Evolutionary conservation across 768 basidiomycete species (phyloP).

Genomic region (Auricularia cornea): DNA sequence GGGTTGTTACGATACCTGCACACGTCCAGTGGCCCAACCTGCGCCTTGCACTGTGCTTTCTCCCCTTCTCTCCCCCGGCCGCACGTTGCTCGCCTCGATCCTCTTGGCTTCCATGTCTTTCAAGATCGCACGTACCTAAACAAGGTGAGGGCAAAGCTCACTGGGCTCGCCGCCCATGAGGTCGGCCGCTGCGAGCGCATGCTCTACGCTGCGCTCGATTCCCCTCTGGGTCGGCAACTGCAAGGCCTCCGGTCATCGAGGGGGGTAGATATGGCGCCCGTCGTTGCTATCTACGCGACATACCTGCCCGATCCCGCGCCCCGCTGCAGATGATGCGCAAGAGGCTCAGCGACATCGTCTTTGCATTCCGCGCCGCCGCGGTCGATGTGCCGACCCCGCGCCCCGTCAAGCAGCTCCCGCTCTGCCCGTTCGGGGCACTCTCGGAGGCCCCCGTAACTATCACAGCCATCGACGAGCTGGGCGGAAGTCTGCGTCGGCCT

Average conservation of each 20-base stretch:
- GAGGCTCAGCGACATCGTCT: not conserved
- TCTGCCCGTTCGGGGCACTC: not conserved
- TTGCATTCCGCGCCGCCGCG: not conserved
- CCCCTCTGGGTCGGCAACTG: conserved; percentile 93
- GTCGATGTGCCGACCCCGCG: too few species aligned
- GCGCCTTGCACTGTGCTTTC: too few species aligned
- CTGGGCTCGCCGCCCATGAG: conserved; percentile 78
- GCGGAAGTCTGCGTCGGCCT: too few species aligned
- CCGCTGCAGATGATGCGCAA: not conserved
- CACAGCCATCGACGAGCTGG: not conserved
- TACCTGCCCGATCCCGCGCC: not conserved
- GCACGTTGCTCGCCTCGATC: conserved; percentile 80
- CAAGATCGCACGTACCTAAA: conserved; percentile 94
- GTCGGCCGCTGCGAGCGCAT: conserved; percentile 85
- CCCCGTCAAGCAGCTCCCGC: not conserved
- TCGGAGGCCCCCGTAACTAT: too few species aligned
- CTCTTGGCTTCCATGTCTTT: conserved; percentile 84
- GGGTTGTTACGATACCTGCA: too few species aligned
- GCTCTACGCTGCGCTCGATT: conserved; percentile 76
- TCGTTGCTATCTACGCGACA: not conserved
- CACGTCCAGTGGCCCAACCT: too few species aligned
- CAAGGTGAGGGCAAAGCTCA: conserved; percentile 88
- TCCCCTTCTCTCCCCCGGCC: conserved; percentile 77
- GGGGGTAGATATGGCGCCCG: not conserved
- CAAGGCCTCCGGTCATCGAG: conserved; percentile 36